Base-by-base conservation (phyloP, 163 green algal species). In the Chloromonas sp. region DNA sequence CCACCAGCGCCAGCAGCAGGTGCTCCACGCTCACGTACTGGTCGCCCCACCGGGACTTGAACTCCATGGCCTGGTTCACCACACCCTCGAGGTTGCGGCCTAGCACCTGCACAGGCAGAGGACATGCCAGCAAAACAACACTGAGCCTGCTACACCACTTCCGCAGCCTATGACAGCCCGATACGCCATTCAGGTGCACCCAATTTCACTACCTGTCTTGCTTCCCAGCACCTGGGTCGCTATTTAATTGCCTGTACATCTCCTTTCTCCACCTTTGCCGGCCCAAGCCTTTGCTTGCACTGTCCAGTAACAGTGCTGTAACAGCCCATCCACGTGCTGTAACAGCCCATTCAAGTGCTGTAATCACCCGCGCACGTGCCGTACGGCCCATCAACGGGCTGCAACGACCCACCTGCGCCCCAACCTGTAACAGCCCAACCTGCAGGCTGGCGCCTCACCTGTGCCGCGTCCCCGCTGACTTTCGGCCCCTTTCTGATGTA, bases 1-100 rank as follows among this genome's bases (percentile, higher is more conserved):
- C 89, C 1, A 86, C 87, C 85, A 98, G 86, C 0, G 88, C 95
- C 84, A 97, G 84, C 84, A 98, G 81, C 81, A 98, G 87, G 89
- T 99, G 96, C 93, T 99, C 97, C 14, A 99, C 94, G 14, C 87
- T 94, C 59, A 97, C 92, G 82, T 96, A 99, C 70, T 91, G 70
- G 90, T 99, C 96, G 60, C 89, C 89, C 93, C 89, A 94, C 81
- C 95, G 91, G 60, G n/a, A 15, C 88, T 96, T 94, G 57, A 95
- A 83, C 70, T 93, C 91, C 89, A 97, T 92, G 36, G 95, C 90
- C 1, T 86, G 81, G 36, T 90, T 95, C 3, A 99, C 94, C 79
- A 97, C 85, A n/a, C 84, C 89, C 89, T 99, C 97, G 61, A 99
- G 90, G 85, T 96, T 95, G 61, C 96, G 92, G 0, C 97, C 97